Evolutionary conservation across 2,329 filamentous ascomycete genomes (phyloP).

Genomic region (Phaeosphaeriaceae sp.): DNA sequence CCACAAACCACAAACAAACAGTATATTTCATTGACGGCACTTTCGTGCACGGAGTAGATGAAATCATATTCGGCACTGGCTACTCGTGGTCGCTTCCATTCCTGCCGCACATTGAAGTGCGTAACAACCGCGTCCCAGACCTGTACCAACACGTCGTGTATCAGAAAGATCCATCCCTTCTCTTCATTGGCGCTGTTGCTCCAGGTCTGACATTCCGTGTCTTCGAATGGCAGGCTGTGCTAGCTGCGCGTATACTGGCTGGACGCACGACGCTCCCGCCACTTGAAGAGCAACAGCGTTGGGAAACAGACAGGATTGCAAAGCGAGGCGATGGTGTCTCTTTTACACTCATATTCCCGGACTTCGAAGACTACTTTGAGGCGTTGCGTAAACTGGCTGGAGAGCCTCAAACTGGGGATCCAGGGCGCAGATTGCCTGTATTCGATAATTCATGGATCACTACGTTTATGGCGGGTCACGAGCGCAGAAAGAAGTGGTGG

Average conservation of each 20-base stretch:
- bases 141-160: constrained; percentile 67
- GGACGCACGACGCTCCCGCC: constrained; percentile 61
- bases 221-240: constrained; percentile 72
- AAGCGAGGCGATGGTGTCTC: constrained; percentile 62
- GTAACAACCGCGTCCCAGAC: constrained; percentile 62
- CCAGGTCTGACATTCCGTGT: constrained; percentile 67
- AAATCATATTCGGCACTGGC: constrained; percentile 71
- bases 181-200: constrained; percentile 64
- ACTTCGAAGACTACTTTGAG: constrained; percentile 72
- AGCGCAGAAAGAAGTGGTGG: constrained; percentile 66
- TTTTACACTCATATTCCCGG: constrained; percentile 64
- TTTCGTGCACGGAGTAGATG: constrained; percentile 61
- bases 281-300: constrained; percentile 56
- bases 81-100: constrained; percentile 70
- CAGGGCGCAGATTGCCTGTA: constrained; percentile 53
- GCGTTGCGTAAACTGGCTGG: constrained; percentile 59
- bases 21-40: constrained; percentile 65
- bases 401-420: constrained; percentile 47
- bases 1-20: constrained; percentile 45
- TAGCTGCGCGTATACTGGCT: constrained; percentile 64
- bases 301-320: constrained; percentile 64
- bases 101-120: constrained; percentile 52
- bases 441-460: constrained; percentile 58
- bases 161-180: constrained; percentile 59
- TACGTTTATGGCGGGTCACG: constrained; percentile 61